A percentile compares a stretch with the other conserved stretches of the same genome.
phyloP scores from a whole-genome alignment of 225 moss, liverwort and hornwort genomes.

The Climacium dendroides region DNA sequence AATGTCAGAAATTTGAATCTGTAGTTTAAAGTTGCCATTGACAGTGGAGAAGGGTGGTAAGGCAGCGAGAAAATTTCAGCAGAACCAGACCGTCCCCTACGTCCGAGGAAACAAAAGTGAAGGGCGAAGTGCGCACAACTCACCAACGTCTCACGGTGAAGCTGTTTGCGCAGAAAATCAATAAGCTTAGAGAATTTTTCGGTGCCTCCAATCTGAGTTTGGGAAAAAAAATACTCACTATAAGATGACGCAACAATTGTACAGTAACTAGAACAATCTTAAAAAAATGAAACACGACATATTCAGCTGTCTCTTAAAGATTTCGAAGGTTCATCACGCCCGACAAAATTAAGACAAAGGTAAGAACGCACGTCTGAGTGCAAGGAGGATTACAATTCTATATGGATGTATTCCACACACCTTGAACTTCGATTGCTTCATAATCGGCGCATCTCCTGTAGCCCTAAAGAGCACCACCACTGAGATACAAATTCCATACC shows the following conservation, averaged over 20 bases:
- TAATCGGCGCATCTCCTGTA: constrained; percentile 90
- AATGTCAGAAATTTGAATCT: background rate
- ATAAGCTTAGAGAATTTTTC: constrained; percentile 87
- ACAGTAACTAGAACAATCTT: background rate
- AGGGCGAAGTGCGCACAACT: background rate
- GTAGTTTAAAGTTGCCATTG: background rate
- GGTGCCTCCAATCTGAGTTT: constrained; percentile 59
- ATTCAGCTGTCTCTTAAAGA: background rate
- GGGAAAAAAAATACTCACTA: background rate
- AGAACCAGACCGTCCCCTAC: background rate
- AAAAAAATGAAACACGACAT: background rate
- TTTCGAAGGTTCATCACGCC: background rate
- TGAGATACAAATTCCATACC: constrained; percentile 4
- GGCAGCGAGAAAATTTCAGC: background rate
- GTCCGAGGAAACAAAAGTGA: background rate
- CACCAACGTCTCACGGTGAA: constrained; percentile 89
- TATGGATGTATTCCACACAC: constrained; percentile 4
- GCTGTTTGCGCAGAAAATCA: constrained; percentile 84
- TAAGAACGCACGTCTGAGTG: background rate
- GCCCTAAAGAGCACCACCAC: constrained; percentile 88
- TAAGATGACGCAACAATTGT: background rate
- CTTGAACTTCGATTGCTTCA: constrained; percentile 91
- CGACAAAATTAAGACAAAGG: background rate
- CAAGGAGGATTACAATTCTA: background rate
- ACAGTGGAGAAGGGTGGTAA: background rate